A percentile compares a stretch with the other conserved stretches of the same genome.
These are phyloP conservation scores for Starmera amethionina DNA, from an alignment of 805 yeast species.

Conservation along the genomic window DNA sequence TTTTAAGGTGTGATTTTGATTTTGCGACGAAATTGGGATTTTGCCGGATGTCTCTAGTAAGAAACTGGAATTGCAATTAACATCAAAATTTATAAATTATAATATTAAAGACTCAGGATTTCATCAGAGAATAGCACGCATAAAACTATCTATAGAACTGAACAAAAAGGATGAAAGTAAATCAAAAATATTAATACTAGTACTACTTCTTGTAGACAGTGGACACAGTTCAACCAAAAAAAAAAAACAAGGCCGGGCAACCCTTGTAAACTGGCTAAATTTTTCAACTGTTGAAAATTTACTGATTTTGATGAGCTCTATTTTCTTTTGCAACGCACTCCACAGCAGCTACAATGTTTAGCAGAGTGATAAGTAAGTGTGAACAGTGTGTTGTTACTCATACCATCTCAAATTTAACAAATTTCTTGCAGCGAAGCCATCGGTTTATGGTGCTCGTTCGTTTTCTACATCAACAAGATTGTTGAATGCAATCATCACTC, in stretches of 20 bases:
- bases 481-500: not conserved
- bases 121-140: no score
- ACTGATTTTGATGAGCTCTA: not conserved
- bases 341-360: not conserved
- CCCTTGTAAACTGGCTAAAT: not conserved
- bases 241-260: not conserved
- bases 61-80: no score
- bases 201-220: no score
- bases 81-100: no score
- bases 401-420: not conserved
- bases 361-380: not conserved
- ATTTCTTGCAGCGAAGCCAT: not conserved
- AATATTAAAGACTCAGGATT: no score
- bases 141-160: no score
- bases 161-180: no score
- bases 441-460: not conserved
- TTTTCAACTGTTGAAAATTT: not conserved
- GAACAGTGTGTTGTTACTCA: not conserved
- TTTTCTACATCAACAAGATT: not conserved
- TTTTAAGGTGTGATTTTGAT: no score
- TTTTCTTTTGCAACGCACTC: not conserved
- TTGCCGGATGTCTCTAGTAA: no score
- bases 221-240: no score
- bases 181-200: no score
- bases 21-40: no score